These are phyloP conservation scores for Jacaranda mimosifolia DNA, from an alignment of 257 asterid genomes.

Conservation along the genomic window DNA sequence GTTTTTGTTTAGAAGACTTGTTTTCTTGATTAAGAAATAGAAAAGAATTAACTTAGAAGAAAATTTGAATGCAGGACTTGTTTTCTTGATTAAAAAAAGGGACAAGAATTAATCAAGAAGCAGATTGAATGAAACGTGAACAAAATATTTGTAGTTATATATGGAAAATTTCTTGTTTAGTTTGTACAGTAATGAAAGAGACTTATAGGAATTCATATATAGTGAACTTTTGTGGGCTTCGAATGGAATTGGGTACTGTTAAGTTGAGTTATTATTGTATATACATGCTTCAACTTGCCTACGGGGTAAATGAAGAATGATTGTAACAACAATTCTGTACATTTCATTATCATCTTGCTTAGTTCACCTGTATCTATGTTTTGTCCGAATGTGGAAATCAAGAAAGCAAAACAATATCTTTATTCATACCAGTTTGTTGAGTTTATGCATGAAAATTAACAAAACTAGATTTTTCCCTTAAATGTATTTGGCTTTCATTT, in stretches of 20 bases:
- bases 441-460: background rate
- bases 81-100: no score
- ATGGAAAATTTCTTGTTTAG: no score
- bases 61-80: no score
- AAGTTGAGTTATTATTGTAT: background rate
- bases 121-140: no score
- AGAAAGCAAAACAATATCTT: background rate
- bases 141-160: background rate
- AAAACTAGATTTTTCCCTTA: background rate
- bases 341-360: background rate
- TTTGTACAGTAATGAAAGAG: no score
- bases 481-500: slow-evolving; percentile 5
- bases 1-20: background rate
- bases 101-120: no score
- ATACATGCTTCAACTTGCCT: no score
- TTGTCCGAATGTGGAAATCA: no score
- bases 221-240: slow-evolving; percentile 3
- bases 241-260: background rate
- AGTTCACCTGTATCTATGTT: no score
- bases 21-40: background rate
- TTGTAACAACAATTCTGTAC: background rate
- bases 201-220: background rate
- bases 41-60: background rate
- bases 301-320: slow-evolving; percentile 13
- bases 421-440: slow-evolving; percentile 13